Evolutionary conservation across 139 green algal species (phyloP).

Genomic region (Chlorella sp.): DNA sequence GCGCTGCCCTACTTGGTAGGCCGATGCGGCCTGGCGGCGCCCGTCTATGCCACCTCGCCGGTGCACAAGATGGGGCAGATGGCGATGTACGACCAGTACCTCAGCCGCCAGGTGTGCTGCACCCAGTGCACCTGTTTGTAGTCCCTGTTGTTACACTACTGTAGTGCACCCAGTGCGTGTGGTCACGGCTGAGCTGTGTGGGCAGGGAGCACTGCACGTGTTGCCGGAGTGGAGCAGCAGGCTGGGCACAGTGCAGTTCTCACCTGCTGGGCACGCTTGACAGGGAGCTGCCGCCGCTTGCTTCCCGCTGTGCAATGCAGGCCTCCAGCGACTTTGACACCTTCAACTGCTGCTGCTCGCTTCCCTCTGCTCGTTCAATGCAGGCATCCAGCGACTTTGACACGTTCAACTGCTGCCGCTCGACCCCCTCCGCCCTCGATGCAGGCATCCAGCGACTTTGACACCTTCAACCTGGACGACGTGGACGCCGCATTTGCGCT

Average conservation of each 20-base stretch:
- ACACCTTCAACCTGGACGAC: slow-evolving; percentile 77
- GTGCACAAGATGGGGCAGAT: slow-evolving; percentile 88
- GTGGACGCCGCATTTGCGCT: slow-evolving; percentile 82
- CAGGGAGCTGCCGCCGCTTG: too few species aligned
- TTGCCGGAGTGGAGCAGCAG: too few species aligned
- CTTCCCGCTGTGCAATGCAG: too few species aligned
- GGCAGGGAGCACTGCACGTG: neutral
- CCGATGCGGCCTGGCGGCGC: slow-evolving; percentile 31
- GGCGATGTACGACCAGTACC: slow-evolving; percentile 82
- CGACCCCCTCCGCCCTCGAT: neutral
- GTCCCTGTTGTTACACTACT: too few species aligned
- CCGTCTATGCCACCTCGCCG: slow-evolving; percentile 83
- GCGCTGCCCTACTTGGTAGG: slow-evolving; percentile 84
- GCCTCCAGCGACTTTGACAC: too few species aligned
- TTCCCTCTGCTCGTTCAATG: neutral
- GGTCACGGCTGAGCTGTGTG: neutral
- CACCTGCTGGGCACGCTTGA: too few species aligned
- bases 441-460: slow-evolving; percentile 69
- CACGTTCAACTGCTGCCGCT: neutral
- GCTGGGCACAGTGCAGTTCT: too few species aligned
- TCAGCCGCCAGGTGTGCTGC: slow-evolving; percentile 53
- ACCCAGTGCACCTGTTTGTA: neutral
- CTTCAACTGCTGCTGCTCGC: neutral
- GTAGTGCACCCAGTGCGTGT: too few species aligned
- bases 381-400: too few species aligned